Evolutionary conservation across 495 filamentous ascomycete species (phyloP).

Genomic region (Tuber indicum): DNA sequence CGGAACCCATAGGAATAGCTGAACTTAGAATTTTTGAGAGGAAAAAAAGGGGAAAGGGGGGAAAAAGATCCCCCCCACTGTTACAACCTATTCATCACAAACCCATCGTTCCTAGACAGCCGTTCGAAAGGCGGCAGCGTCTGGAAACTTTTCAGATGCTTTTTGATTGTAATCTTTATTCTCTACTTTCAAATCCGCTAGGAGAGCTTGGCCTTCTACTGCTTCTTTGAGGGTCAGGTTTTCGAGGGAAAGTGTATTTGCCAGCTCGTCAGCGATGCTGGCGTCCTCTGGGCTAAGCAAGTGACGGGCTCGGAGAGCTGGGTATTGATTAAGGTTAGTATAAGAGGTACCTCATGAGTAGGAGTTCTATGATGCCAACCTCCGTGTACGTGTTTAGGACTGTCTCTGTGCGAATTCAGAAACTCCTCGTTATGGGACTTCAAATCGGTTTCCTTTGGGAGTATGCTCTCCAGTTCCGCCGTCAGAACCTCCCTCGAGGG

Average conservation of each 20-base stretch:
- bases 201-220: slow-evolving; percentile 51
- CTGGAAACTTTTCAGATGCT: slow-evolving; percentile 63
- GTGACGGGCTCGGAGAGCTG: slow-evolving; percentile 55
- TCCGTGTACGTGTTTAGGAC: slow-evolving; percentile 53
- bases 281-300: slow-evolving; percentile 55
- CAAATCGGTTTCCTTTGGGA: slow-evolving; percentile 55
- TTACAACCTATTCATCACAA: background rate
- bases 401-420: slow-evolving; percentile 56
- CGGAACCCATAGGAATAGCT: background rate
- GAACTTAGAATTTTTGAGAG: background rate
- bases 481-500: slow-evolving; percentile 34
- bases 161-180: slow-evolving; percentile 57
- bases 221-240: slow-evolving; percentile 57
- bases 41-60: background rate
- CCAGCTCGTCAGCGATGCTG: slow-evolving; percentile 56
- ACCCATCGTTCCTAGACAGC: background rate
- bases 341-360: background rate
- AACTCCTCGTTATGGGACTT: slow-evolving; percentile 63
- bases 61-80: background rate
- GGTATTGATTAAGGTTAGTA: slow-evolving; percentile 37
- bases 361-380: slow-evolving; percentile 17
- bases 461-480: slow-evolving; percentile 49
- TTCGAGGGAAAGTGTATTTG: slow-evolving; percentile 52
- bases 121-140: slow-evolving; percentile 14
- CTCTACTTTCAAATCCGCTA: slow-evolving; percentile 56